Conservation (phyloP, 805 yeast genomes). For the Torulaspora delbrueckii region DNA sequence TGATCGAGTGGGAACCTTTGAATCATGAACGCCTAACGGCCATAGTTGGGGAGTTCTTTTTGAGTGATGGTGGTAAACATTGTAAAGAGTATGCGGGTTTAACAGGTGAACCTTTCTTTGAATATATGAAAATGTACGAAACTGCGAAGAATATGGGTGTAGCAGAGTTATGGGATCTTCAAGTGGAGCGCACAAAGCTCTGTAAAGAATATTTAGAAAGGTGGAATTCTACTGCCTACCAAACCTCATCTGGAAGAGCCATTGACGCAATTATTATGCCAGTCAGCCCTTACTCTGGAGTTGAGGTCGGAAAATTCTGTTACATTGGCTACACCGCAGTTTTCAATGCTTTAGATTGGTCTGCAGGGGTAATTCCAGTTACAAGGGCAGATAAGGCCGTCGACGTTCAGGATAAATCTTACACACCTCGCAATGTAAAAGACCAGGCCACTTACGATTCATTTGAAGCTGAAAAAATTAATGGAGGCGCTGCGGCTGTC, state of each 20-base stretch:
- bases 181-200: constrained; percentile 38
- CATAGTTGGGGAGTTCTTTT: constrained; percentile 37
- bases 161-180: constrained; percentile 42
- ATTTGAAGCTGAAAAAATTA: constrained; percentile 49
- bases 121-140: constrained; percentile 40
- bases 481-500: constrained; percentile 60
- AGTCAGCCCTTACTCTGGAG: constrained; percentile 44
- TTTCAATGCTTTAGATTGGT: constrained; percentile 52
- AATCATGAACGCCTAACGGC: constrained; percentile 36
- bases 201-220: constrained; percentile 39
- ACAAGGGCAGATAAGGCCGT: constrained; percentile 45
- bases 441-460: constrained; percentile 43
- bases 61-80: constrained; percentile 45
- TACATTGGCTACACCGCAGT: constrained; percentile 51
- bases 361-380: constrained; percentile 56
- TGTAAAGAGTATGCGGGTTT: constrained; percentile 33
- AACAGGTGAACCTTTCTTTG: constrained; percentile 45
- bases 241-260: constrained; percentile 38
- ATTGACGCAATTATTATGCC: constrained; percentile 49
- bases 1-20: constrained; percentile 45
- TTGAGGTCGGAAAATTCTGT: constrained; percentile 34
- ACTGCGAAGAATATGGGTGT: constrained; percentile 36
- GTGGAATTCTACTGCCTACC: constrained; percentile 38
- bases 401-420: constrained; percentile 34
- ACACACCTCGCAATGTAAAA: constrained; percentile 36